Evolutionary conservation across 2,329 filamentous ascomycete genomes (phyloP), one percentile per base, ranked within the genome.

Genomic region (Ophiostoma perfectum): DNA sequence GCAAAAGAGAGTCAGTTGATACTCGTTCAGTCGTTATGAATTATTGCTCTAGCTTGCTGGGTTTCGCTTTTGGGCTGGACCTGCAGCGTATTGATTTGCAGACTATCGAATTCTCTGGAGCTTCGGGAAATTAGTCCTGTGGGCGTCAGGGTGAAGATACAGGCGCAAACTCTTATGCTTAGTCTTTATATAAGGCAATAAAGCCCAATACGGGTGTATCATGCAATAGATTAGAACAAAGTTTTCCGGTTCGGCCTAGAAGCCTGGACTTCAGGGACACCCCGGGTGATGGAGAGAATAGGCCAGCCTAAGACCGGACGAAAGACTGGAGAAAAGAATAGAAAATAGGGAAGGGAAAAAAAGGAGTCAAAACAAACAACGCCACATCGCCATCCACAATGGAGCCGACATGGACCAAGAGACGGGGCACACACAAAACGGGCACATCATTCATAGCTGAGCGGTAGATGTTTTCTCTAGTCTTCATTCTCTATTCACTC

Each of bases 391-490:
- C 47, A 18, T 52, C 16, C 47, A 52, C 14, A 5, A 52, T n/a
- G 47, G 47, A 8, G 47, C 42, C 47, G 16, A 7, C 47, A 52
- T 16, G 47, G 47, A 52, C 14, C 8, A 55, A 55, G 49, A 4
- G 18, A 55, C 27, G 49, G 49, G 9, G 49, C 49, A 55, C n/a
- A 55, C 7, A 8, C 49, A 55, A 55, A 55, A 55, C 3, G 27
- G 49, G 49, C 49, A 55, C 49, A 55, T 55, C n/a, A 55, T 55
- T 55, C 49, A 55, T 18, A 27, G 49, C 49, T 55, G 49, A 55
- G n/a, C 6, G 49, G n/a, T 4, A 52, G 18, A 27, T 55, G 7
- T 55, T 4, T 55, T 27, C 14, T 18, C 47, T 27, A 55, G 18
- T 52, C 2, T 55, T 45, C n/a, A 49, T 16, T 16, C 5, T 4